These are phyloP conservation scores for Termitomyces sp. DNA, from an alignment of 768 basidiomycete genomes.

Conservation along the genomic window DNA sequence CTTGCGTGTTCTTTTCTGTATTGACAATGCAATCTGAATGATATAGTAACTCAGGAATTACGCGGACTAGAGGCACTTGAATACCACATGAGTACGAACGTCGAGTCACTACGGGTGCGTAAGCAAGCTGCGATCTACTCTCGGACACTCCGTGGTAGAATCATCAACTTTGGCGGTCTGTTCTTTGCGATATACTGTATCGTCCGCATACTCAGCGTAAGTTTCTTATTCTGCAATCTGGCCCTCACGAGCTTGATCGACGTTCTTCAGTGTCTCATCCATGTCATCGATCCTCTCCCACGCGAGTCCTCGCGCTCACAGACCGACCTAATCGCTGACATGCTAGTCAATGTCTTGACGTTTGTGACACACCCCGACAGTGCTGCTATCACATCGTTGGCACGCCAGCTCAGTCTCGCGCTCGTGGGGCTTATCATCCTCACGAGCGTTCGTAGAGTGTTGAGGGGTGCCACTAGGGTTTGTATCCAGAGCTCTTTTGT, in stretches of 20 bases:
- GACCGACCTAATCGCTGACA: slow-evolving; percentile 32
- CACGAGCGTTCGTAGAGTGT: slow-evolving; percentile 65
- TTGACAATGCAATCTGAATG: neutral
- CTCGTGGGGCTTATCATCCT: slow-evolving; percentile 78
- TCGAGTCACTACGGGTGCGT: slow-evolving; percentile 47
- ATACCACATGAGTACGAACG: slow-evolving; percentile 59
- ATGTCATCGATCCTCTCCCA: slow-evolving; percentile 40
- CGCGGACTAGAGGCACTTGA: slow-evolving; percentile 65
- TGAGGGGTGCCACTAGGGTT: slow-evolving; percentile 64
- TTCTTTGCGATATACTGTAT: slow-evolving; percentile 69
- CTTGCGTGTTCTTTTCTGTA: neutral
- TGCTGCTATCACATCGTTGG: slow-evolving; percentile 36
- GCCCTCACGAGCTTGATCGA: neutral
- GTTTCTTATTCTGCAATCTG: slow-evolving; percentile 22
- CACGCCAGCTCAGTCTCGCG: slow-evolving; percentile 55
- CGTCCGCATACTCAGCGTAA: slow-evolving; percentile 57
- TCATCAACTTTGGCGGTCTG: slow-evolving; percentile 43
- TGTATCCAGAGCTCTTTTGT: slow-evolving; percentile 1
- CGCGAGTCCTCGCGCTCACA: slow-evolving; percentile 26
- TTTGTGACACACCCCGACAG: slow-evolving; percentile 22
- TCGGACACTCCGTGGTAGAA: slow-evolving; percentile 51
- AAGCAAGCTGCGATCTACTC: slow-evolving; percentile 48
- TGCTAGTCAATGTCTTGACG: slow-evolving; percentile 35
- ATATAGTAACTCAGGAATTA: slow-evolving; percentile 50
- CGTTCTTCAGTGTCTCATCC: slow-evolving; percentile 42